Base-by-base conservation (phyloP, 805 yeast species). In the Starmerella asiatica region DNA sequence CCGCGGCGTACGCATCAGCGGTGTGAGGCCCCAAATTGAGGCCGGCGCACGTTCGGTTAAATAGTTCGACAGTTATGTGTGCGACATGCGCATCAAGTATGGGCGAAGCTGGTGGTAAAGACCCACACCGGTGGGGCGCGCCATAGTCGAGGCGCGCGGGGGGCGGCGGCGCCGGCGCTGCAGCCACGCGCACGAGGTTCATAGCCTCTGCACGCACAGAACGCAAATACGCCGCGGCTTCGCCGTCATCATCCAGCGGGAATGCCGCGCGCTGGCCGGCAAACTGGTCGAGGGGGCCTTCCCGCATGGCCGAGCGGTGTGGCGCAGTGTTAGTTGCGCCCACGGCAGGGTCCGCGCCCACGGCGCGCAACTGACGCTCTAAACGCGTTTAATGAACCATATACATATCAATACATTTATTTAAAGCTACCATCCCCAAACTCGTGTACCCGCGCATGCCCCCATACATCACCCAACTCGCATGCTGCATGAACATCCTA, bases 251-350 rank as follows among this genome's bases (percentile, higher is more conserved):
- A 14, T 33, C 39, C n/a, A 47, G 23, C 2, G 61, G 63, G 18
- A 59, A 51, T 29, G 59, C 62, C 6, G 55, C 38, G 12, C 43
- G 38, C 32, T 46, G 48, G 14, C 45, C 44, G 14, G 21, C 20
- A 36, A 12, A 15, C 21, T 39, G 40, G 19, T 46, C 43, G 6
- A 44, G 7, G 9, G 17, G 36, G 30, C 45, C 46, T 17, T 42
- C 36, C 12, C 40, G 24, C 21, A 26, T 29, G 14, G 19, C 26
- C 37, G n/a, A n/a, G n/a, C n/a, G n/a, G n/a, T n/a, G n/a, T n/a
- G n/a, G n/a, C n/a, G n/a, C n/a, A n/a, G n/a, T n/a, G n/a, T n/a
- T n/a, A n/a, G n/a, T n/a, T n/a, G n/a, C n/a, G n/a, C n/a, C n/a
- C n/a, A n/a, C n/a, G n/a, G n/a, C n/a, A n/a, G n/a, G n/a, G n/a